Evolutionary conservation across 148 eudicot species (phyloP).

Genomic region (Persicaria tinctoria): DNA sequence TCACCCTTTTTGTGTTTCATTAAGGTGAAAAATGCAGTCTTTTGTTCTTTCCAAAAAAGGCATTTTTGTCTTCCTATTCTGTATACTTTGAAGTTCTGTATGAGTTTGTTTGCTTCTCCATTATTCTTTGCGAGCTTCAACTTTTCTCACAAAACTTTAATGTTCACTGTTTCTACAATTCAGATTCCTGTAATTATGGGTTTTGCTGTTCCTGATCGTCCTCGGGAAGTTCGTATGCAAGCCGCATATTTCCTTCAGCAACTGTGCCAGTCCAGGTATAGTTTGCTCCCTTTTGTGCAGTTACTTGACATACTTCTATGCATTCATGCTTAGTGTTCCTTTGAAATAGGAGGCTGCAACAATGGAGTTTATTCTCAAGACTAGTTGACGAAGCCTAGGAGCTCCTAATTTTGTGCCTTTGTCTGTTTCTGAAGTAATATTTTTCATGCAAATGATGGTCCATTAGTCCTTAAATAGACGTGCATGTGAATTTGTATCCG

Average conservation of each 20-base stretch:
- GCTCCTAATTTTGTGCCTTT: background rate
- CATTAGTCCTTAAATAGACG: background rate
- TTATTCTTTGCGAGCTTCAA: background rate
- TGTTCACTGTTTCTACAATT: background rate
- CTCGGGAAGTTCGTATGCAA: conserved; percentile 93
- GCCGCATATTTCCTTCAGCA: conserved; percentile 97
- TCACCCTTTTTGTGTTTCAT: background rate
- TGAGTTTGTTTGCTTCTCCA: background rate
- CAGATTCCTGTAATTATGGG: conserved; percentile 93
- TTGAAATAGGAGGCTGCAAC: background rate
- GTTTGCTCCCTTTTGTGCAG: background rate
- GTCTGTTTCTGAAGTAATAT: background rate
- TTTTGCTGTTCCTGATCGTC: conserved; percentile 83
- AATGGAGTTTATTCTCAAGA: background rate
- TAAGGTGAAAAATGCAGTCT: background rate
- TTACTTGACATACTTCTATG: background rate
- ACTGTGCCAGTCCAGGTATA: conserved; percentile 89
- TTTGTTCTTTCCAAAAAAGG: background rate
- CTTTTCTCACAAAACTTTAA: background rate
- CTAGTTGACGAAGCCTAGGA: background rate
- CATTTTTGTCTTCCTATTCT: background rate
- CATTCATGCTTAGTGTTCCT: background rate
- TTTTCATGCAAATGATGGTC: background rate
- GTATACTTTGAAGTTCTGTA: background rate
- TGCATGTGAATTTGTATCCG: background rate